Evolutionary conservation across 139 green algal genomes (phyloP), one percentile per base, ranked within the genome.

Genomic region (Chlorella vulgaris): DNA sequence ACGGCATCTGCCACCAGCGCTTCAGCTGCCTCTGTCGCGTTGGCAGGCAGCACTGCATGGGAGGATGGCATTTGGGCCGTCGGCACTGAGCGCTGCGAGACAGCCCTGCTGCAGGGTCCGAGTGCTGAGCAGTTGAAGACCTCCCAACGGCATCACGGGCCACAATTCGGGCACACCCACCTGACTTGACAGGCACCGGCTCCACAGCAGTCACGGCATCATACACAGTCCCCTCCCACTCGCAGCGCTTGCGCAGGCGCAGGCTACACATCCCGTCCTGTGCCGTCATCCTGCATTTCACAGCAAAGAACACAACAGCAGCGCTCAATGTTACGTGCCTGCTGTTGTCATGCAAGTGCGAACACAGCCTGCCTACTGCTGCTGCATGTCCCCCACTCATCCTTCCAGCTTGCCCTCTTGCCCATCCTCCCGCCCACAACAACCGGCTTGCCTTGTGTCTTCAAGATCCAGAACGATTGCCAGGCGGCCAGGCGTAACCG

Each of bases 401-500:
- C 22, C 62, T 43, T 10, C 62, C 2, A 29, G 33, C 62, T 33
- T 33, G 7, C 29, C 62, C 8, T 15, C 8, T 40, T 19, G 62
- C 24, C 62, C 62, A 39, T 31, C n/a, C n/a, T n/a, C n/a, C n/a
- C n/a, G n/a, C n/a, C 63, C 66, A 53, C 21, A 21, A 42, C 24
- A 35, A 35, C n/a, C 33, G 28, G 28, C 43, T 15, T 19, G n/a
- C 10, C 73, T 50, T 53, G 51, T 39, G 13, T 39, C 61, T 53
- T 79, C 53, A 4, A 79, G 36, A 51, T 79, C 73, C 35, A 79
- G 26, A 2, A 38, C 68, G 36, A 69, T 35, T 1, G 51, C 24
- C 73, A 79, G 51, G 53, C 58, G 73, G 51, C 73, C 73, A 39
- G 73, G 73, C 8, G 73, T 79, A 35, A 60, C 7, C 51, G 29